Evolutionary conservation across 2,329 filamentous ascomycete species (phyloP).

Genomic region (Fusarium sp.): DNA sequence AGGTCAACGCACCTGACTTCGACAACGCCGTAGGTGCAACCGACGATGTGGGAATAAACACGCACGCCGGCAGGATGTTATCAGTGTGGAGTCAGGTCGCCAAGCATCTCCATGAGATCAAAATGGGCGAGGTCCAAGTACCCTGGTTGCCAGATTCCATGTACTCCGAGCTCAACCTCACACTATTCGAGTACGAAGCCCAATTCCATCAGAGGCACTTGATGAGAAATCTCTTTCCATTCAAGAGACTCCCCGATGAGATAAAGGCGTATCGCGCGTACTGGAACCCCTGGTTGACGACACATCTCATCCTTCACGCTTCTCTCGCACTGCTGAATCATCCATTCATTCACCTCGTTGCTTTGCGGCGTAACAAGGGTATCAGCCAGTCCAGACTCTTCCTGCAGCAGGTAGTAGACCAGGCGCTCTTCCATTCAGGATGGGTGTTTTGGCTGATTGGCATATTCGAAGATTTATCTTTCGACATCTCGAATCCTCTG

Average conservation of each 20-base stretch:
- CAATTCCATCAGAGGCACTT: constrained; percentile 17
- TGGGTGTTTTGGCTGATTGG: constrained; percentile 28
- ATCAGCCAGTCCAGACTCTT: constrained; percentile 11
- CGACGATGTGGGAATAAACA: constrained; percentile 1
- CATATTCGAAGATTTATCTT: constrained; percentile 10
- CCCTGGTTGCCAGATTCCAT: constrained; percentile 17
- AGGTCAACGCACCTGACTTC: constrained; percentile 1
- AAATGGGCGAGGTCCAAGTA: constrained; percentile 3
- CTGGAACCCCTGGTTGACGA: constrained; percentile 20
- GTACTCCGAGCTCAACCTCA: constrained; percentile 18
- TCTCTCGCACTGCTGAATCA: constrained; percentile 20
- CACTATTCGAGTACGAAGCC: constrained; percentile 17
- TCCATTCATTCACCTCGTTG: constrained; percentile 15
- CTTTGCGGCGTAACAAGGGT: constrained; percentile 2
- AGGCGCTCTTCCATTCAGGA: constrained; percentile 12
- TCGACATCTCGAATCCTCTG: constrained; percentile 2
- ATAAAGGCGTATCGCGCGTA: constrained; percentile 1
- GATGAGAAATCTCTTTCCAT: constrained; percentile 17
- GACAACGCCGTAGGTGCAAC: constrained; percentile 5
- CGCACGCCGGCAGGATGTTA: constrained; percentile 1
- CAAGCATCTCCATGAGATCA: constrained; percentile 5
- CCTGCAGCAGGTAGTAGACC: constrained; percentile 19
- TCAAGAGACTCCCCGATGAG: neutral
- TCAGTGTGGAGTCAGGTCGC: constrained; percentile 11
- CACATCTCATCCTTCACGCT: constrained; percentile 13